These are phyloP conservation scores for Aspergillus unguis DNA, from an alignment of 2,329 filamentous ascomycete species.

Conservation along the genomic window DNA sequence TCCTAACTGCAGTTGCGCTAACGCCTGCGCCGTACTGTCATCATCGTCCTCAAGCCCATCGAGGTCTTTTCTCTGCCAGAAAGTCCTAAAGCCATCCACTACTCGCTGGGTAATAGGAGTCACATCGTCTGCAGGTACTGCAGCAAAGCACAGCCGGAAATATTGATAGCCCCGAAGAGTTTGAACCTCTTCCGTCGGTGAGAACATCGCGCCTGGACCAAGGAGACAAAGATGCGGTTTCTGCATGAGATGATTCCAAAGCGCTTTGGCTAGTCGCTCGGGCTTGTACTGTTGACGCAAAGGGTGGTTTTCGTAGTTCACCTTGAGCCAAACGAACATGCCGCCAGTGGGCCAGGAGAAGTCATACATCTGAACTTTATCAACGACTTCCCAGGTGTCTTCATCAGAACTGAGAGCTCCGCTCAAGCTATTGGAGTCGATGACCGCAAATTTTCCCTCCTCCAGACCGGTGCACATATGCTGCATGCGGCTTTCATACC, in stretches of 20 bases:
- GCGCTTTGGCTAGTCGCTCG: slow-evolving; percentile 57
- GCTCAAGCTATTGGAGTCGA: slow-evolving; percentile 55
- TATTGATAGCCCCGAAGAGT: slow-evolving; percentile 63
- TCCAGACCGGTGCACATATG: slow-evolving; percentile 73
- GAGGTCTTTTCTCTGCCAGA: slow-evolving; percentile 69
- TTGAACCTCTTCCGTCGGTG: slow-evolving; percentile 59
- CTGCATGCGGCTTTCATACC: slow-evolving; percentile 82
- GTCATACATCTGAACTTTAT: slow-evolving; percentile 69
- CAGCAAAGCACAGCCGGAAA: slow-evolving; percentile 79
- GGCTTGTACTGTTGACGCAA: slow-evolving; percentile 57
- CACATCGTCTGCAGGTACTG: slow-evolving; percentile 70
- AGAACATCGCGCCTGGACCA: slow-evolving; percentile 71
- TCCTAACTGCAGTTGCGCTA: slow-evolving; percentile 7
- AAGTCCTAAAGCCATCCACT: slow-evolving; percentile 65
- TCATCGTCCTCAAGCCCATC: slow-evolving; percentile 25
- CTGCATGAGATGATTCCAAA: slow-evolving; percentile 69
- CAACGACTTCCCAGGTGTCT: slow-evolving; percentile 70
- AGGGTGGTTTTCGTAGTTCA: slow-evolving; percentile 71
- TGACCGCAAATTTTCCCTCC: slow-evolving; percentile 59
- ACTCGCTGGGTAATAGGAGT: slow-evolving; percentile 61
- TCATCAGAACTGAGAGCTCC: slow-evolving; percentile 31
- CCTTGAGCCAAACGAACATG: slow-evolving; percentile 85
- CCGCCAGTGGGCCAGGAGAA: slow-evolving; percentile 80
- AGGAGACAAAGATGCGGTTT: slow-evolving; percentile 68
- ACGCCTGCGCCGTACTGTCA: slow-evolving; percentile 12